These are phyloP conservation scores for Chrysosporium queenslandicum DNA, from an alignment of 2,329 filamentous ascomycete genomes.

Conservation along the genomic window DNA sequence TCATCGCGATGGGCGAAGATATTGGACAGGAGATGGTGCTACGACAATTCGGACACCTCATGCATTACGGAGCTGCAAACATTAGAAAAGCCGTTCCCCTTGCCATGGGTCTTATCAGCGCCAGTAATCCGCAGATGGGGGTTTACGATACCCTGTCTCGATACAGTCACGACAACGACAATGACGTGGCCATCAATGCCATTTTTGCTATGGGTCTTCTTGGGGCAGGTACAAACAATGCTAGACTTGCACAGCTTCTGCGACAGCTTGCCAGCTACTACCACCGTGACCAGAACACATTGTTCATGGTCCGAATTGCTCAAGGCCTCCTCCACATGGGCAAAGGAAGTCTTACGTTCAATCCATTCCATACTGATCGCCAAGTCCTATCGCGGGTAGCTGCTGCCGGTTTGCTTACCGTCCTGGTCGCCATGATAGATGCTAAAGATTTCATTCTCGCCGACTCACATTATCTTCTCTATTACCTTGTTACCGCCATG, in stretches of 20 bases:
- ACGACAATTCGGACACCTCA: conserved; percentile 91
- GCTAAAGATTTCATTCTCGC: conserved; percentile 72
- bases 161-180: conserved; percentile 98
- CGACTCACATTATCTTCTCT: conserved; percentile 82
- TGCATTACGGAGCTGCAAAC: conserved; percentile 98
- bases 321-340: conserved; percentile 98
- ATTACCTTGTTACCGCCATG: conserved; percentile 95
- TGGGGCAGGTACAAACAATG: conserved; percentile 96
- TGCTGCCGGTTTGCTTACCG: conserved; percentile 77
- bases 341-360: conserved; percentile 91
- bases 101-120: conserved; percentile 91
- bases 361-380: conserved; percentile 98
- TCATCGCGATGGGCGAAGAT: conserved; percentile 97
- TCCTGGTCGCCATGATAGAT: conserved; percentile 88
- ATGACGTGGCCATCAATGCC: conserved; percentile 93
- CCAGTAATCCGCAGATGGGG: conserved; percentile 99
- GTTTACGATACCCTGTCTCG: conserved; percentile 95
- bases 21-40: conserved; percentile 98
- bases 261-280: conserved; percentile 96
- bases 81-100: conserved; percentile 93
- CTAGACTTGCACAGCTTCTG: conserved; percentile 84
- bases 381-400: conserved; percentile 89
- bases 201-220: conserved; percentile 98
- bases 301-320: conserved; percentile 98
- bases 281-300: conserved; percentile 85